phyloP scores from a whole-genome alignment of 345 rosid genomes.

The Camelina hispida region DNA sequence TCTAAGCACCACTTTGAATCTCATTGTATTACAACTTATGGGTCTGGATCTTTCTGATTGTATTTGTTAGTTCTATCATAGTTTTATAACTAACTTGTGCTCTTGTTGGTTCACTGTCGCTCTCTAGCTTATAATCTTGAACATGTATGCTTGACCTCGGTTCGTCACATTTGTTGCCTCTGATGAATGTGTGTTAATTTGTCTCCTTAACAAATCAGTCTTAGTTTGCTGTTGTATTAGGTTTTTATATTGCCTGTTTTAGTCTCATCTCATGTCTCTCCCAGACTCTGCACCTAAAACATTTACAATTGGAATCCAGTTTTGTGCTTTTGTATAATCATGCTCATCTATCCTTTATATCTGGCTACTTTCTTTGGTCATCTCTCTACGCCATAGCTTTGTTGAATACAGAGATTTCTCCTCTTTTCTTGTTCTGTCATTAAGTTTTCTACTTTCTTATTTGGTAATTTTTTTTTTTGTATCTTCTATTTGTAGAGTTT shows the following conservation, averaged over 20 bases:
- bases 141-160: neutral
- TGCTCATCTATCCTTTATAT: neutral
- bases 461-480: neutral
- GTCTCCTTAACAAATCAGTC: neutral
- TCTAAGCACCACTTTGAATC: neutral
- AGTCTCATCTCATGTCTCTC: slow-evolving; percentile 11
- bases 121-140: neutral
- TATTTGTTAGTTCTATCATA: neutral
- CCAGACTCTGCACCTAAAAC: neutral
- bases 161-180: slow-evolving; percentile 1
- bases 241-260: neutral
- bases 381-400: slow-evolving; percentile 1
- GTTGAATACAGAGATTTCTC: neutral
- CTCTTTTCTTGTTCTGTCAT: neutral
- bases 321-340: neutral
- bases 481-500: slow-evolving; percentile 60
- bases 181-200: neutral
- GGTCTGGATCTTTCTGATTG: neutral
- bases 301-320: neutral
- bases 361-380: neutral
- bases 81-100: neutral
- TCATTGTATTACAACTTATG: neutral
- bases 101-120: neutral
- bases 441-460: neutral
- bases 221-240: neutral